Evolutionary conservation across 148 eudicot genomes (phyloP), one percentile per base, ranked within the genome.

Genomic region (Talinum fruticosum): DNA sequence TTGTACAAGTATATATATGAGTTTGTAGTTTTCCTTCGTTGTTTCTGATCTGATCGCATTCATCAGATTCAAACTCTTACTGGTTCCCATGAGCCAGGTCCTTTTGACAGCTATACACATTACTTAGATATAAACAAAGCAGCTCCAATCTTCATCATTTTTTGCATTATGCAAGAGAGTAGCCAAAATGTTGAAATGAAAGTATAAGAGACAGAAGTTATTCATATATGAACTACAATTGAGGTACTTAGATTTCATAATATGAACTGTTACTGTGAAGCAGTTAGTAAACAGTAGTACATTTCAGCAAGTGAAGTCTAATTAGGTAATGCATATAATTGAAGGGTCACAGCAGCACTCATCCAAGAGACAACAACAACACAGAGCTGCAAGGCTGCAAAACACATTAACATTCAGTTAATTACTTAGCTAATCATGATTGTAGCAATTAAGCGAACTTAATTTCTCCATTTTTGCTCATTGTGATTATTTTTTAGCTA

Each of bases 271-370:
- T 32, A 66, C 7, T 5, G 38, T 23, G 18, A 68, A 34, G 8
- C 4, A 32, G 24, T 68, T 8, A 16, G 23, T 23, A 10, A 24
- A 64, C 15, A 7, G 67, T 29, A 24, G 13, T 36, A 32, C 10
- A 34, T 35, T 68, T 68, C 24, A 68, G 71, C 41, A 28, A 28
- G 28, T 62, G 4, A n/a, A n/a, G n/a, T n/a, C n/a, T n/a, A n/a
- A 24, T 66, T 68, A 68, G 1, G 41, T 33, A 23, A 68, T 16
- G 44, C 71, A 68, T 33, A 68, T 68, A 35, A 68, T 68, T 35
- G 71, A 33, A 68, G 71, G 71, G 26, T 68, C 71, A 68, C 71
- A 68, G 44, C 71, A 68, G 19, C 71, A 68, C 71, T 68, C 71
- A 36, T 68, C 71, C 41, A 68, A 16, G 10, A 68, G 71, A 68